Conservation (phyloP, 495 filamentous ascomycete genomes). For the Neurospora tetraspora region DNA sequence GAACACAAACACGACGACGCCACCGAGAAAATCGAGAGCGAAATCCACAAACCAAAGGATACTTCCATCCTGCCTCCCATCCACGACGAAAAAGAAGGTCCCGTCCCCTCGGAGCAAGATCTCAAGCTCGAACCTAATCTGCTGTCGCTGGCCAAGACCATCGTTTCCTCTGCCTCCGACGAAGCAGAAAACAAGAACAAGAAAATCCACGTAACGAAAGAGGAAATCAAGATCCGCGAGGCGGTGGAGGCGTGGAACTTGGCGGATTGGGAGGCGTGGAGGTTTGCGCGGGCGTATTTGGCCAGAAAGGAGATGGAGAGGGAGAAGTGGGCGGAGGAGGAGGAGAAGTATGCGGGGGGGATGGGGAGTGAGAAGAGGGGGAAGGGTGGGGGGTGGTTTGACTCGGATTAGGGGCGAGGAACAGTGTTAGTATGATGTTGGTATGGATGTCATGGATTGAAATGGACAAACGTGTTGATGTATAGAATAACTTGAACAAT, state of each 20-base stretch:
- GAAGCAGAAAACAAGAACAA: conserved; percentile 14
- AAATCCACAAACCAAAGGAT: conserved; percentile 33
- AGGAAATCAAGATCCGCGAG: conserved; percentile 36
- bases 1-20: neutral
- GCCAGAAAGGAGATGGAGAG: conserved; percentile 52
- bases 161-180: conserved; percentile 30
- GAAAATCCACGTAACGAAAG: conserved; percentile 10
- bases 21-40: conserved; percentile 39
- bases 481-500: neutral
- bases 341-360: conserved; percentile 51
- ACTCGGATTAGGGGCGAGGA: too few relatives aligned
- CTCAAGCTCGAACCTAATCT: conserved; percentile 47
- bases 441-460: neutral
- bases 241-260: conserved; percentile 87
- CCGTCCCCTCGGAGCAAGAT: conserved; percentile 40
- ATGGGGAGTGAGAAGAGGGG: conserved; percentile 28
- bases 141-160: conserved; percentile 47
- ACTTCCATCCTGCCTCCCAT: conserved; percentile 23
- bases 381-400: conserved; percentile 7
- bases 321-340: conserved; percentile 59
- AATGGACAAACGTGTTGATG: neutral
- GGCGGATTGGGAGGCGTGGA: conserved; percentile 88
- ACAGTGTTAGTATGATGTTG: too few relatives aligned
- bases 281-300: conserved; percentile 67
- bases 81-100: conserved; percentile 34